Percentiles rank a stretch among this genome's conserved stretches.
phyloP scores from a whole-genome alignment of 2,329 filamentous ascomycete genomes.

The Apiospora hydei region DNA sequence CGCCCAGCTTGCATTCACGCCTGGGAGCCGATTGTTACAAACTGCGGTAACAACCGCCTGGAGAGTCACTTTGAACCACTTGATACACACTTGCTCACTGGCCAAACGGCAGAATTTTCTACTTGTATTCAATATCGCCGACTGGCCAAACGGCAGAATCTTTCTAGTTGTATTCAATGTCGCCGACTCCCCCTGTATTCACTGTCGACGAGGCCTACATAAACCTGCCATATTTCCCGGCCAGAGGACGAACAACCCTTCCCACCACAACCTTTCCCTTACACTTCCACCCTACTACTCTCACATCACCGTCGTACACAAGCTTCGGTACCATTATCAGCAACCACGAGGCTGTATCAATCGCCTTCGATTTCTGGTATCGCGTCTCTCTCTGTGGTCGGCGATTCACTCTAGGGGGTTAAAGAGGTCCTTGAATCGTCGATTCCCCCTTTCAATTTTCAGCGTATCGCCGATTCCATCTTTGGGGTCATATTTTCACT shows the following conservation, averaged over 20 bases:
- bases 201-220: background rate
- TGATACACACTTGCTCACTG: background rate
- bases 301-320: background rate
- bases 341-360: background rate
- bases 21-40: background rate
- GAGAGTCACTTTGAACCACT: constrained; percentile 16
- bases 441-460: background rate
- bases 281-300: background rate
- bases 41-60: background rate
- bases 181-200: background rate
- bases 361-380: background rate
- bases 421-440: background rate
- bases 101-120: background rate
- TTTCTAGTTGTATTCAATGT: too few relatives aligned
- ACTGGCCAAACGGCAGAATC: background rate
- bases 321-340: background rate
- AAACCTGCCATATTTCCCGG: background rate
- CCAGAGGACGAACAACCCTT: background rate
- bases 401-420: too few relatives aligned
- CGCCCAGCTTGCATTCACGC: background rate
- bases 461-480: background rate
- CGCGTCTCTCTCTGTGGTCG: background rate
- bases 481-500: background rate
- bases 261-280: background rate
- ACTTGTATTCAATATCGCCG: background rate